Conservation (phyloP, 208 protist genomes). For the Wallacemonas sp. region DNA sequence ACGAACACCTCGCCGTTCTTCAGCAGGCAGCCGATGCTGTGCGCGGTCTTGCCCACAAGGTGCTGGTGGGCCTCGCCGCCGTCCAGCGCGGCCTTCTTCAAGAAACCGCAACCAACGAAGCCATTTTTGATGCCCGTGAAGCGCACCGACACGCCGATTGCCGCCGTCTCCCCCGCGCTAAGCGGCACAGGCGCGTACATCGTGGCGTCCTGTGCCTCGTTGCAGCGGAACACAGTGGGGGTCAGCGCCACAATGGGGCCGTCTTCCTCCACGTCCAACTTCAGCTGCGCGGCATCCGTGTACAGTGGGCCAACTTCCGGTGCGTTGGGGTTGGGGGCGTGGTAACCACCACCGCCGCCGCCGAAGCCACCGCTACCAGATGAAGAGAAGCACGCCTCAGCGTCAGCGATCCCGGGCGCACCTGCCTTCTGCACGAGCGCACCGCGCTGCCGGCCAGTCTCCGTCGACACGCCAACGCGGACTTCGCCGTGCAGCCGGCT, state of each 20-base stretch:
- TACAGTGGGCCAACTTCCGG: slow-evolving; percentile 2
- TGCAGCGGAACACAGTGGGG: neutral
- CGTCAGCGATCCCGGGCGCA: neutral
- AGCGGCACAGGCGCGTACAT: neutral
- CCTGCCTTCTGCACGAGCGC: neutral
- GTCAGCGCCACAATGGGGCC: neutral
- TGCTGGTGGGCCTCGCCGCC: neutral
- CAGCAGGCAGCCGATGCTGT: slow-evolving; percentile 11
- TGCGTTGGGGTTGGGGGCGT: neutral
- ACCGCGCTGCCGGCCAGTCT: neutral
- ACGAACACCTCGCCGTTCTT: slow-evolving; percentile 8
- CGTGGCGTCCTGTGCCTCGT: slow-evolving; percentile 2
- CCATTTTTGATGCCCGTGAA: neutral
- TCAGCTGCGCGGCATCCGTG: neutral
- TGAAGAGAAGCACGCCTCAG: neutral
- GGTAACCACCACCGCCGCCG: neutral
- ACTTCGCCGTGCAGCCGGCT: too few species aligned
- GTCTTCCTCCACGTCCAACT: neutral
- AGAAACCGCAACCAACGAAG: neutral
- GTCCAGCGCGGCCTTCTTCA: slow-evolving; percentile 1
- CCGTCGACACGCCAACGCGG: too few species aligned
- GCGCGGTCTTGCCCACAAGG: neutral
- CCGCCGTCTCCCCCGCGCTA: neutral
- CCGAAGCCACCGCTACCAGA: neutral
- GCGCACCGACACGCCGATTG: slow-evolving; percentile 2